Base-by-base conservation (phyloP, 2,329 filamentous ascomycete genomes). In the Claviceps sp. region DNA sequence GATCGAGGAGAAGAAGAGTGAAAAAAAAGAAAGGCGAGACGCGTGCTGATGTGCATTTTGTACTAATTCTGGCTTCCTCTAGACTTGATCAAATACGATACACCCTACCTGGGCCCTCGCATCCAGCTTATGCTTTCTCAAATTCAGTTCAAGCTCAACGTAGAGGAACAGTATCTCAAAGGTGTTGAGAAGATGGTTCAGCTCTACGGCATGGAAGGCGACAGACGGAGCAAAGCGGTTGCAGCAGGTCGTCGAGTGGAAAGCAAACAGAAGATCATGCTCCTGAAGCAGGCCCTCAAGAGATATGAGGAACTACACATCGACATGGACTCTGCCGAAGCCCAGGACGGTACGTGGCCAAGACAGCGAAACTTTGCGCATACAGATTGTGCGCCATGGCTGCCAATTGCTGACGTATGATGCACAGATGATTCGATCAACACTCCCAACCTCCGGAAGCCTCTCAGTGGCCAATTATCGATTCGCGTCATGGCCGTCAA, bases 151-250 rank as follows among this genome's bases (percentile, higher is more conserved):
- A 98, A 98, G 73, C 79, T 98, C 56, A 95, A 93, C 59, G 93
- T 98, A 30, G 93, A 98, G 68, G 95, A 96, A 66, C 93, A 98
- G 70, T 98, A 98, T 70, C 89, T 97, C 59, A 94, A 95, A 64
- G 93, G 93, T 56, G 93, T 98, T 60, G 93, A 98, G 70, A 98
- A 98, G 74, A 97, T 98, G 93, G 88, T 96, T 47, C 89, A 93
- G 66, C 76, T 98, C 39, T 98, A 98, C 65, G 84, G 93, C 65
- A 93, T 97, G 78, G 93, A 97, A 68, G 91, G 93, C 34, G 93
- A 98, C 65, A 84, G 90, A 60, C 96, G 95, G 75, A 97, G 91
- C 72, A 88, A 86, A 66, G 83, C 87, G 53, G 93, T 98, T 68
- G 93, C 93, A 43, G 89, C 95, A 61, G 87, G 85, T 48, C 82